A percentile compares a stretch with the other conserved stretches of the same genome.
phyloP scores from a whole-genome alignment of 2,329 filamentous ascomycete species.

The Colletotrichum kahawae region DNA sequence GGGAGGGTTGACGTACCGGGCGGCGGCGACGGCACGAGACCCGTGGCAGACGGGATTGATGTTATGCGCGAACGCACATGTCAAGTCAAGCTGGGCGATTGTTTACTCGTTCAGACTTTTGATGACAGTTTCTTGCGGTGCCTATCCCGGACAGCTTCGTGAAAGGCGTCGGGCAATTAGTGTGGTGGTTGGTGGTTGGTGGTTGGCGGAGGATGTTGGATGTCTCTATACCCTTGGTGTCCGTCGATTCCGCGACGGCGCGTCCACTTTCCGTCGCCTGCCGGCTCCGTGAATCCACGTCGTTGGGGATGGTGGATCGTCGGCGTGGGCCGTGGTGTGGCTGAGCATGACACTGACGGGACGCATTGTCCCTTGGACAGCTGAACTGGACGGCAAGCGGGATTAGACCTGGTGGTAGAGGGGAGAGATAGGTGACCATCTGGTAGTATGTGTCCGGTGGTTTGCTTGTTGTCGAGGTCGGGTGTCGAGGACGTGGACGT shows the following conservation, averaged over 20 bases:
- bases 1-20: not conserved
- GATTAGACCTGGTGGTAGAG: not conserved
- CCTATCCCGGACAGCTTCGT: not conserved
- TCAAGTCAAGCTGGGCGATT: not conserved
- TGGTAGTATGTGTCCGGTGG: not conserved
- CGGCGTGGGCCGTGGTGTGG: conserved; percentile 4
- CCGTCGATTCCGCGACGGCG: not conserved
- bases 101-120: not conserved
- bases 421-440: not conserved
- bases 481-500: not conserved
- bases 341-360: conserved; percentile 9
- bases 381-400: not conserved
- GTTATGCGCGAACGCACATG: not conserved
- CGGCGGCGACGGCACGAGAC: not conserved
- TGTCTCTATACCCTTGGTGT: not conserved
- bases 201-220: too few relatives aligned
- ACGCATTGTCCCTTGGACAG: not conserved
- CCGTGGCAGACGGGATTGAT: not conserved
- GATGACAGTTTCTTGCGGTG: not conserved
- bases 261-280: not conserved
- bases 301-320: not conserved
- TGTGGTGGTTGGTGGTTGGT: too few relatives aligned
- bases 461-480: not conserved
- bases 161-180: not conserved
- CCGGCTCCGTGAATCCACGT: not conserved